Percentiles rank a stretch among this genome's conserved stretches.
Conservation (phyloP, 2,329 filamentous ascomycete species). For the Ascochyta clinopodiicola region DNA sequence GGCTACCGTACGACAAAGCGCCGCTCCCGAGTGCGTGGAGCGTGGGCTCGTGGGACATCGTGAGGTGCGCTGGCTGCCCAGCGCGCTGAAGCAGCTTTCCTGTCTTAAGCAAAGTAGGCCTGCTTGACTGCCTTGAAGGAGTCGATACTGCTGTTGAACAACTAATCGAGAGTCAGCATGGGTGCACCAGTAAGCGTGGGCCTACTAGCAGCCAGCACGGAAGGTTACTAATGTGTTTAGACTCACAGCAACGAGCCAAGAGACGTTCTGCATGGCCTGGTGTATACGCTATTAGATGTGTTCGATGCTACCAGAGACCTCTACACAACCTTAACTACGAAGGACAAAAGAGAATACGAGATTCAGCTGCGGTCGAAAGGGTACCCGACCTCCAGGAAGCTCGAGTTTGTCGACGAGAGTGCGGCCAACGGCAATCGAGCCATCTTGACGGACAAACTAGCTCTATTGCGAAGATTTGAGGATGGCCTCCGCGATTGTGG, state of each 20-base stretch:
- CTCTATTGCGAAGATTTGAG: slow-evolving; percentile 40
- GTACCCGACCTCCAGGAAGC: slow-evolving; percentile 34
- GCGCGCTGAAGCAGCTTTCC: slow-evolving; percentile 20
- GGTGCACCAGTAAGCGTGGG: slow-evolving; percentile 32
- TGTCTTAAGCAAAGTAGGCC: slow-evolving; percentile 24
- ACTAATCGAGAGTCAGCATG: slow-evolving; percentile 28
- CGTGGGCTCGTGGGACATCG: slow-evolving; percentile 22
- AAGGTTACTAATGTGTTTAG: slow-evolving; percentile 24
- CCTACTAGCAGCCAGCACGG: not conserved
- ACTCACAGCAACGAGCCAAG: slow-evolving; percentile 33
- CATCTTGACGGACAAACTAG: slow-evolving; percentile 42
- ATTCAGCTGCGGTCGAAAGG: slow-evolving; percentile 36
- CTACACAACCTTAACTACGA: slow-evolving; percentile 37
- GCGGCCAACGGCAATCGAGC: slow-evolving; percentile 33
- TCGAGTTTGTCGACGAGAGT: slow-evolving; percentile 39
- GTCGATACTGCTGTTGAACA: slow-evolving; percentile 17
- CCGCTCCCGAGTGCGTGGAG: slow-evolving; percentile 9
- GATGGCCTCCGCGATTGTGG: slow-evolving; percentile 40
- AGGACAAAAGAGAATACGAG: slow-evolving; percentile 45
- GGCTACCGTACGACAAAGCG: slow-evolving; percentile 14
- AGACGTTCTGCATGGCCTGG: slow-evolving; percentile 41
- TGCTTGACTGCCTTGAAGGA: slow-evolving; percentile 22
- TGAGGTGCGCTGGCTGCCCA: slow-evolving; percentile 27
- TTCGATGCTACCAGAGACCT: slow-evolving; percentile 46
- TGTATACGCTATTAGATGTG: slow-evolving; percentile 42